Evolutionary conservation across 1,284 basidiomycete species (phyloP).

Genomic region (Puccinia hordei): DNA sequence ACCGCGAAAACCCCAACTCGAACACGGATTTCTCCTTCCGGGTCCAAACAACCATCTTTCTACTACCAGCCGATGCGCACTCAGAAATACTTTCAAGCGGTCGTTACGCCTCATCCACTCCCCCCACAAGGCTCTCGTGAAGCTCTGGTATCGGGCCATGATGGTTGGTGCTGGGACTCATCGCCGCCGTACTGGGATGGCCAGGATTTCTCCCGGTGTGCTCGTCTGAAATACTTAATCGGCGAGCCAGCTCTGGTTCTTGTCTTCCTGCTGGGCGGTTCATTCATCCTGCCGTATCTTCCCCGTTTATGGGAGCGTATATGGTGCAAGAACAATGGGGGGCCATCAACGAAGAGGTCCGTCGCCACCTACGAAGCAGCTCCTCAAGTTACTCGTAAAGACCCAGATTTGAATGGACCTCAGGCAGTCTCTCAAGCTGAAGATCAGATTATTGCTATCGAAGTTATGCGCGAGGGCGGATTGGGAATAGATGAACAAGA

Average conservation of each 20-base stretch:
- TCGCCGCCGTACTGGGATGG: slow-evolving; percentile 17
- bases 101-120: not conserved
- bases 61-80: not conserved
- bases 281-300: slow-evolving; percentile 29
- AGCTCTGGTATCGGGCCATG: not conserved
- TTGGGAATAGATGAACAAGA: slow-evolving; percentile 36
- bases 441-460: slow-evolving; percentile 35
- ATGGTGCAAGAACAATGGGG: not conserved
- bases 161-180: not conserved
- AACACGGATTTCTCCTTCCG: too few relatives aligned
- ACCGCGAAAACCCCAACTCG: too few relatives aligned
- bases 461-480: slow-evolving; percentile 35
- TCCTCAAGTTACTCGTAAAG: slow-evolving; percentile 10
- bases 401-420: slow-evolving; percentile 21
- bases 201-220: slow-evolving; percentile 49
- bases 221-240: slow-evolving; percentile 52
- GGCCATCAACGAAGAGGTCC: not conserved
- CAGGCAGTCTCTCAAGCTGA: slow-evolving; percentile 27
- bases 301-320: not conserved
- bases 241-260: slow-evolving; percentile 53
- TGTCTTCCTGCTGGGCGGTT: slow-evolving; percentile 32
- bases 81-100: slow-evolving; percentile 10
- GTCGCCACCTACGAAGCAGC: not conserved
- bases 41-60: not conserved
- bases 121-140: too few relatives aligned